Evolutionary conservation across 352 stramenopile species (phyloP).

Genomic region (Phytophthora parvispora): DNA sequence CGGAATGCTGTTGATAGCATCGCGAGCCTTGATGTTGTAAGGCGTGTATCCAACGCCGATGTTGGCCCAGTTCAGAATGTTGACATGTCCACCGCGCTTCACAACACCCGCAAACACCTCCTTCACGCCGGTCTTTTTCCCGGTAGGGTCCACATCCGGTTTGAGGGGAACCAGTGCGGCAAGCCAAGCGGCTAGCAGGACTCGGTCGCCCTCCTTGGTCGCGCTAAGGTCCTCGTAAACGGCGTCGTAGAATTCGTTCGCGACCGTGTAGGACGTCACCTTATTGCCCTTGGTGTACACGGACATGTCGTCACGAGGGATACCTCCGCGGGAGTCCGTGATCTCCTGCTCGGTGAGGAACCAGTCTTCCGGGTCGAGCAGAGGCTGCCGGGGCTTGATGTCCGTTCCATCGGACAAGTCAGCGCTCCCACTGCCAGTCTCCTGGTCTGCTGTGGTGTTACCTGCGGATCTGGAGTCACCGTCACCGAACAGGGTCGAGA

Average conservation of each 20-base stretch:
- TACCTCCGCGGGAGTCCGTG: conserved; percentile 44
- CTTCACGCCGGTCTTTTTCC: conserved; percentile 35
- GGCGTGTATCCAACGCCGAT: conserved; percentile 32
- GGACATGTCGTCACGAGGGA: conserved; percentile 42
- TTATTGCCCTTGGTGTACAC: conserved; percentile 46
- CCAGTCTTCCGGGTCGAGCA: conserved; percentile 50
- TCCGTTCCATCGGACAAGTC: conserved; percentile 14
- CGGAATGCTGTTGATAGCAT: conserved; percentile 49
- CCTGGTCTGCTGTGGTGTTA: not conserved
- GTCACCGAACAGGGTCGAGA: conserved; percentile 9
- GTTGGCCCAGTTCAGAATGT: conserved; percentile 64
- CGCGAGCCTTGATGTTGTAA: conserved; percentile 47
- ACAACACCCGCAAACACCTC: conserved; percentile 41
- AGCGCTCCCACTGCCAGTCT: not conserved
- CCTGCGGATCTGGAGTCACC: not conserved
- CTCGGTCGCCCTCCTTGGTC: conserved; percentile 21
- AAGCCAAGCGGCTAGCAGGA: conserved; percentile 56
- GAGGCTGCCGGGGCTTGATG: conserved; percentile 40
- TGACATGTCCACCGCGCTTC: conserved; percentile 41
- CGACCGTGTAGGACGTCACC: conserved; percentile 50
- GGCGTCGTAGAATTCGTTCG: conserved; percentile 52
- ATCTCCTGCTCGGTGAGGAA: conserved; percentile 65
- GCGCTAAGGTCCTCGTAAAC: conserved; percentile 49
- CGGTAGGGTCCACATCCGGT: conserved; percentile 28
- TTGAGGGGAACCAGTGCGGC: conserved; percentile 51